phyloP scores from a whole-genome alignment of 73 alveolate genomes.

The Tetrahymena malaccensis region DNA sequence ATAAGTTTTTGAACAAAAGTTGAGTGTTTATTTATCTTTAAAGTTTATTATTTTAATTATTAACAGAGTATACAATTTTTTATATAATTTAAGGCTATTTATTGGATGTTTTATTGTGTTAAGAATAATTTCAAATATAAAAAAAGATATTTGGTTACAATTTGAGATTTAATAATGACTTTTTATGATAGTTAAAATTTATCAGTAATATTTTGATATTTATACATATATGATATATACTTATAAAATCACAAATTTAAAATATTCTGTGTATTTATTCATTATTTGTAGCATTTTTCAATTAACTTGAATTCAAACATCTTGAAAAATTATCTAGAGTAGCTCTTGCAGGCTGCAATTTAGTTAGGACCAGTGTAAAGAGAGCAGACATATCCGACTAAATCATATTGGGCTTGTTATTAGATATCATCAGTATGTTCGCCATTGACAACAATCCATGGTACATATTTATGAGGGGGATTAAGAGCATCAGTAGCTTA shows the following conservation, averaged over 20 bases:
- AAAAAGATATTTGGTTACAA: neutral
- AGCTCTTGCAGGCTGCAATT: neutral
- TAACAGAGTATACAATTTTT: too few relatives aligned
- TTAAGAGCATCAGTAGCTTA: constrained; percentile 25
- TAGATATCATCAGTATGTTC: constrained; percentile 2
- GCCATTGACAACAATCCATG: constrained; percentile 28
- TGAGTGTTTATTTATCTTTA: too few relatives aligned
- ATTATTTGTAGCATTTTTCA: neutral
- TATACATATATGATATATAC: too few relatives aligned
- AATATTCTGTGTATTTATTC: neutral
- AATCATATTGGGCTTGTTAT: neutral
- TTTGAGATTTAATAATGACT: too few relatives aligned
- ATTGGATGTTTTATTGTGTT: too few relatives aligned
- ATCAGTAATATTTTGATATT: neutral
- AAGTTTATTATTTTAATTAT: too few relatives aligned
- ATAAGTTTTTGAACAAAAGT: too few relatives aligned
- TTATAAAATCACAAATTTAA: too few relatives aligned
- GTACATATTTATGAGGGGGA: constrained; percentile 41
- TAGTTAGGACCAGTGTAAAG: neutral
- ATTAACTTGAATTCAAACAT: neutral
- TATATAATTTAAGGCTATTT: too few relatives aligned
- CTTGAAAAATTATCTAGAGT: neutral
- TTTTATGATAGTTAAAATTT: neutral
- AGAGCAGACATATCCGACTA: neutral
- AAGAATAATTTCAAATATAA: too few relatives aligned